Percentiles rank a stretch among this genome's conserved stretches.
Conservation (phyloP, 257 asterid species). For the Lantana camara region DNA sequence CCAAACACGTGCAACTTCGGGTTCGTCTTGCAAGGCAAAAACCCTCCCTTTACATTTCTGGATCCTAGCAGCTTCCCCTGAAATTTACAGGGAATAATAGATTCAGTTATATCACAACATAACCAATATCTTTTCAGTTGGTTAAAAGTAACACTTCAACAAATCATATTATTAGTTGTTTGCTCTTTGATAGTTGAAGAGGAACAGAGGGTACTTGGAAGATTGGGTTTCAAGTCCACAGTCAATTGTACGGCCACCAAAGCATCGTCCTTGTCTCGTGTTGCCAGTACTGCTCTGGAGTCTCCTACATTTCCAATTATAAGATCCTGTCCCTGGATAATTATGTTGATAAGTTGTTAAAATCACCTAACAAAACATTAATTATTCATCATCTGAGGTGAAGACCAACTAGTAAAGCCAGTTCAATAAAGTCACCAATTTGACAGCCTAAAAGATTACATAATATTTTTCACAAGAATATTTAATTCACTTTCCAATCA, state of each 20-base stretch:
- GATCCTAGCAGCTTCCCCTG: slow-evolving; percentile 96
- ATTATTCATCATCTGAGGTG: not conserved
- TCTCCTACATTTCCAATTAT: slow-evolving; percentile 94
- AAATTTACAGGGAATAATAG: no score
- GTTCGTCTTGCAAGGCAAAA: slow-evolving; percentile 98
- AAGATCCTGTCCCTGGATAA: slow-evolving; percentile 80
- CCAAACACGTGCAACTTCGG: slow-evolving; percentile 99
- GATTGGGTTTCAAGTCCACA: slow-evolving; percentile 98
- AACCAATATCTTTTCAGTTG: not conserved
- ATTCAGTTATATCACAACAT: no score
- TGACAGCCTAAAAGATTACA: no score
- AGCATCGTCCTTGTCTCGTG: slow-evolving; percentile 68
- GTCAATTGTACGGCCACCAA: slow-evolving; percentile 89
- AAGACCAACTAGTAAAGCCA: not conserved
- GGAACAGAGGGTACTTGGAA: slow-evolving; percentile 63
- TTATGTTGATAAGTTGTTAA: not conserved
- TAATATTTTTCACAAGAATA: no score
- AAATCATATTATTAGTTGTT: no score
- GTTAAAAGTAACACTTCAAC: not conserved
- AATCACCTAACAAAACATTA: not conserved
- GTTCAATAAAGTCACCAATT: not conserved
- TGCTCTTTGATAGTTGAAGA: no score
- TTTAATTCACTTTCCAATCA: no score
- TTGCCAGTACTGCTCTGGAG: slow-evolving; percentile 93
- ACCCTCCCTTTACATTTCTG: slow-evolving; percentile 95